phyloP scores from a whole-genome alignment of 306 rosid species.

The Dryas drummondii region DNA sequence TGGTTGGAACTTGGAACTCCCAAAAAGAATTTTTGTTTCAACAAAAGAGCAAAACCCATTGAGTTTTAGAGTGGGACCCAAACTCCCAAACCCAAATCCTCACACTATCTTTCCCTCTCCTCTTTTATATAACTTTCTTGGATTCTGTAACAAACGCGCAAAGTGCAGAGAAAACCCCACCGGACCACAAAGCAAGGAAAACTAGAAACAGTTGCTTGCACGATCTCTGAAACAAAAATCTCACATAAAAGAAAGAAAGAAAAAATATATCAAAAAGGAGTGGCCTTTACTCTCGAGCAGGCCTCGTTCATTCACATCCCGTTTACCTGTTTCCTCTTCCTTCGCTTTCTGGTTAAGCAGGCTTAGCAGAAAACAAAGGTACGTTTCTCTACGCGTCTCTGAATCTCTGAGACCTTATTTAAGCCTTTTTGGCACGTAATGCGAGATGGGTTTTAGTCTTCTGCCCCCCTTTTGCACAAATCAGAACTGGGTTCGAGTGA shows the following conservation, averaged over 20 bases:
- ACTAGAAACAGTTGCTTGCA: conserved; percentile 52
- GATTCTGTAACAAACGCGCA: conserved; percentile 49
- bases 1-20: neutral
- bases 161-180: conserved; percentile 35
- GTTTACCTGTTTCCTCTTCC: conserved; percentile 31
- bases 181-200: conserved; percentile 18
- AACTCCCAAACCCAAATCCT: conserved; percentile 6
- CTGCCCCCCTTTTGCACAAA: conserved; percentile 12
- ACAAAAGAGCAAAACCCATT: neutral
- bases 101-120: neutral
- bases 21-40: neutral
- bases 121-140: neutral
- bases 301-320: conserved; percentile 19
- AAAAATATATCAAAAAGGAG: conserved; percentile 5
- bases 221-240: conserved; percentile 45
- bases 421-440: neutral
- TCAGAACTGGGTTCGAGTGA: conserved; percentile 36
- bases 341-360: conserved; percentile 40
- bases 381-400: conserved; percentile 22
- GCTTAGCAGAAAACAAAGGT: conserved; percentile 25
- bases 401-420: neutral
- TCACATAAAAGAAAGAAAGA: neutral
- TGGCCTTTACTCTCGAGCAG: conserved; percentile 4
- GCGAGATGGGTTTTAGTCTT: conserved; percentile 34
- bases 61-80: conserved; percentile 19